Percentiles rank a stretch among this genome's conserved stretches.
These are phyloP conservation scores for Plasmodium blacklocki DNA, from an alignment of 169 alveolate species.

Conservation along the genomic window DNA sequence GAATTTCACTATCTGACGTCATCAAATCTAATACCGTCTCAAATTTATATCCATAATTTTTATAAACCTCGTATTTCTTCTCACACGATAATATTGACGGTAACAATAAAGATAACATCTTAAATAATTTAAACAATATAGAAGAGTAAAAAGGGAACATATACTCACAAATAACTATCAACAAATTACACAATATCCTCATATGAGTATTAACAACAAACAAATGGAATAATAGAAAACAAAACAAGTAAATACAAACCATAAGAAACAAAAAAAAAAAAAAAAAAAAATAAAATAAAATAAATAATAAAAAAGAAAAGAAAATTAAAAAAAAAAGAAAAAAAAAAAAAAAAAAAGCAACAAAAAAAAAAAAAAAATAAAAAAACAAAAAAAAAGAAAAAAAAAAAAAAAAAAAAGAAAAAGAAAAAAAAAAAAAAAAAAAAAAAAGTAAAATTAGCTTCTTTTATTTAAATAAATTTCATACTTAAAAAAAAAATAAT, in stretches of 20 bases:
- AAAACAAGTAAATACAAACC: slow-evolving; percentile 18
- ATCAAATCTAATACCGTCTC: slow-evolving; percentile 57
- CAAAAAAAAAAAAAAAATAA: slow-evolving; percentile 16
- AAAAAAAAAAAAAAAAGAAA: slow-evolving; percentile 2
- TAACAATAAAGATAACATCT: slow-evolving; percentile 48
- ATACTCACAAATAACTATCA: no score
- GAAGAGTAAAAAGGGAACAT: slow-evolving; percentile 8
- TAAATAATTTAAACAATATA: not conserved
- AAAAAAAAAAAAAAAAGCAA: slow-evolving; percentile 13
- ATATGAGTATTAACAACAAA: not conserved
- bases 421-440: slow-evolving; percentile 11
- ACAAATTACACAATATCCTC: no score
- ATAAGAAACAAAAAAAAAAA: slow-evolving; percentile 9
- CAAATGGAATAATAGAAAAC: slow-evolving; percentile 20
- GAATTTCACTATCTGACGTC: slow-evolving; percentile 70
- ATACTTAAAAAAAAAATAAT: not conserved
- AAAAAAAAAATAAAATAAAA: slow-evolving; percentile 11
- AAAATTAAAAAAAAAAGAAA: slow-evolving; percentile 15
- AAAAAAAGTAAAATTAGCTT: slow-evolving; percentile 13
- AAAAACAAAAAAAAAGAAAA: not conserved
- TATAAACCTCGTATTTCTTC: slow-evolving; percentile 38
- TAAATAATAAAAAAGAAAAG: slow-evolving; percentile 5
- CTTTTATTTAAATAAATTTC: not conserved
- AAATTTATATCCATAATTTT: slow-evolving; percentile 49
- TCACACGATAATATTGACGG: slow-evolving; percentile 34